phyloP scores from a whole-genome alignment of 345 rosid species.

The Limnanthes douglasii region DNA sequence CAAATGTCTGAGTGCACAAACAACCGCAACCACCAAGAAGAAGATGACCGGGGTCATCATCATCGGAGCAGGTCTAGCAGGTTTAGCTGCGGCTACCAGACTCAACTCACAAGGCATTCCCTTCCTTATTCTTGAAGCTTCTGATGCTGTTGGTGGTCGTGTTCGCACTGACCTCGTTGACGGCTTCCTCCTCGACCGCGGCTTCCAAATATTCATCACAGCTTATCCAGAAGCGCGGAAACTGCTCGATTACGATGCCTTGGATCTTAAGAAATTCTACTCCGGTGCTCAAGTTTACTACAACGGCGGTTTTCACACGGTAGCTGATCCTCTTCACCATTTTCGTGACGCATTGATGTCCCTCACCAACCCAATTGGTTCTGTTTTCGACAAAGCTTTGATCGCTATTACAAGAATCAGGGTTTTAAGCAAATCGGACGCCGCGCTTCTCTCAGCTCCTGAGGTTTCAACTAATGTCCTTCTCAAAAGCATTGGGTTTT shows the following conservation, averaged over 20 bases:
- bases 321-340: constrained; percentile 83
- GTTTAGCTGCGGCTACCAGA: constrained; percentile 73
- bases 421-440: constrained; percentile 40
- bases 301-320: constrained; percentile 52
- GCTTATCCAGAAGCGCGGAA: constrained; percentile 79
- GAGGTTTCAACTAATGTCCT: constrained; percentile 45
- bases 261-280: constrained; percentile 50
- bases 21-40: constrained; percentile 1
- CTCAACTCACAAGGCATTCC: constrained; percentile 45
- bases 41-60: constrained; percentile 35
- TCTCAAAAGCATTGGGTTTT: constrained; percentile 46
- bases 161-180: constrained; percentile 74
- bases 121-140: constrained; percentile 63
- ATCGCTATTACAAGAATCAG: constrained; percentile 51
- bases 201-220: constrained; percentile 95
- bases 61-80: constrained; percentile 79
- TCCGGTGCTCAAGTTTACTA: constrained; percentile 65
- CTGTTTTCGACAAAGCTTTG: constrained; percentile 55
- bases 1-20: constrained; percentile 6
- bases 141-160: constrained; percentile 80
- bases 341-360: constrained; percentile 51
- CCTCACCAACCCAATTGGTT: constrained; percentile 65
- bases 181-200: constrained; percentile 78
- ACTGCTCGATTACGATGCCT: constrained; percentile 47
- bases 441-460: constrained; percentile 23